These are phyloP conservation scores for Leccinum olivaceoglutinosum DNA, from an alignment of 1,284 basidiomycete species.

Conservation along the genomic window DNA sequence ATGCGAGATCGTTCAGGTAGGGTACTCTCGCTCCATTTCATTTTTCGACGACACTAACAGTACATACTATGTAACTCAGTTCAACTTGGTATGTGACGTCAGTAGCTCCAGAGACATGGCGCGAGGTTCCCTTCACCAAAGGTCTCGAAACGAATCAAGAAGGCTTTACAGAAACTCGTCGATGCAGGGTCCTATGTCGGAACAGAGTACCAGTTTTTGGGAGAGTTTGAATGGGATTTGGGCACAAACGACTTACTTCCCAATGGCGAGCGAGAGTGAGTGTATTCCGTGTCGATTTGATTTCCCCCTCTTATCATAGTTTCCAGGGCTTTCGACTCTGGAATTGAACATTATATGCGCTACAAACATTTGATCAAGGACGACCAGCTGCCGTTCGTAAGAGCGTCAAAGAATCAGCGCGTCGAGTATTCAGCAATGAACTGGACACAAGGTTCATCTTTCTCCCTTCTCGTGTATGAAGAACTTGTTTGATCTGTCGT, in stretches of 20 bases:
- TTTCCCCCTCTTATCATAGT: not conserved
- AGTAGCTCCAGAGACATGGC: constrained; percentile 74
- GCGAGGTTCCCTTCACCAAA: constrained; percentile 70
- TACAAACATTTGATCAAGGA: constrained; percentile 45
- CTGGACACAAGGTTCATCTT: constrained; percentile 57
- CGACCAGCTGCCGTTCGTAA: constrained; percentile 55
- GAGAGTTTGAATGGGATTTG: constrained; percentile 53
- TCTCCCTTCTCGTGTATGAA: not conserved
- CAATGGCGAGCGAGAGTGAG: constrained; percentile 70
- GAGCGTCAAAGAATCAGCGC: constrained; percentile 55
- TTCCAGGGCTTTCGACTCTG: constrained; percentile 47
- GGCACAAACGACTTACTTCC: constrained; percentile 57
- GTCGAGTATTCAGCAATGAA: constrained; percentile 66
- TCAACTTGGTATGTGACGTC: constrained; percentile 51
- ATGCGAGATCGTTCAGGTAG: constrained; percentile 54
- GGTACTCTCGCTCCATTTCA: constrained; percentile 2
- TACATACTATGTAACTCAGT: constrained; percentile 32
- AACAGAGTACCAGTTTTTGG: constrained; percentile 55
- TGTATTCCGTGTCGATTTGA: too few species aligned
- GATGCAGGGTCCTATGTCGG: constrained; percentile 40
- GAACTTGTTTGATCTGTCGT: not conserved
- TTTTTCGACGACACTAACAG: not conserved
- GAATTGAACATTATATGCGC: constrained; percentile 42
- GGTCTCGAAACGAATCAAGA: constrained; percentile 42
- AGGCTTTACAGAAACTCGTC: constrained; percentile 49